A percentile compares a stretch with the other conserved stretches of the same genome.
These are phyloP conservation scores for Ziziphus jujuba DNA, from an alignment of 306 rosid genomes.

Conservation along the genomic window DNA sequence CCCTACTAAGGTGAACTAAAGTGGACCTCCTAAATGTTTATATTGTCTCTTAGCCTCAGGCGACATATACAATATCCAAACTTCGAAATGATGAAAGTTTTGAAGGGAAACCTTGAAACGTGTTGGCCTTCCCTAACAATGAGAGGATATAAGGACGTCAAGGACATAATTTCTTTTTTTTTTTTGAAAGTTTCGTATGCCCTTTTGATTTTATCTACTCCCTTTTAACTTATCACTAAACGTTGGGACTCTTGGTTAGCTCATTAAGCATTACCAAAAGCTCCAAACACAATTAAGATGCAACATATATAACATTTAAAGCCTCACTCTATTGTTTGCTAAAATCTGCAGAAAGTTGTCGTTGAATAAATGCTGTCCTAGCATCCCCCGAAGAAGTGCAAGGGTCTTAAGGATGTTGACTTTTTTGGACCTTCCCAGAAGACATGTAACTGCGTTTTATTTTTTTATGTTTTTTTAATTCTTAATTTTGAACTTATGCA, in stretches of 20 bases:
- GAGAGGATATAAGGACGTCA: background rate
- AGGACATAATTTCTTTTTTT: no score
- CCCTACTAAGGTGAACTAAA: background rate
- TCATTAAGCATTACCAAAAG: no score
- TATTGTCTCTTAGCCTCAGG: constrained; percentile 9
- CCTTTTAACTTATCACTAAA: no score
- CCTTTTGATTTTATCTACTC: no score
- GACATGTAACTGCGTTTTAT: constrained; percentile 9
- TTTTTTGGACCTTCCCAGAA: constrained; percentile 15
- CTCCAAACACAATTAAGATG: no score
- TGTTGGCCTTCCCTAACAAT: no score
- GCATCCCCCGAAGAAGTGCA: background rate
- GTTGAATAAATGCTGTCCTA: background rate
- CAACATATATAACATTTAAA: no score
- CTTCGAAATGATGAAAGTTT: background rate
- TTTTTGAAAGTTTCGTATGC: no score
- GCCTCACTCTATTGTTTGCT: no score
- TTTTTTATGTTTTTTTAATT: background rate
- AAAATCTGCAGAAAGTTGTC: no score
- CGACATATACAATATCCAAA: background rate
- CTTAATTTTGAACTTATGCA: background rate
- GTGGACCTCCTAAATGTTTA: constrained; percentile 8
- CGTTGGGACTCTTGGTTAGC: no score
- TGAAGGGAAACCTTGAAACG: background rate
- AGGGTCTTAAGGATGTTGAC: background rate